Evolutionary conservation across 257 asterid species (phyloP), one percentile per base, ranked within the genome.

Genomic region (Forsythia suspensa): DNA sequence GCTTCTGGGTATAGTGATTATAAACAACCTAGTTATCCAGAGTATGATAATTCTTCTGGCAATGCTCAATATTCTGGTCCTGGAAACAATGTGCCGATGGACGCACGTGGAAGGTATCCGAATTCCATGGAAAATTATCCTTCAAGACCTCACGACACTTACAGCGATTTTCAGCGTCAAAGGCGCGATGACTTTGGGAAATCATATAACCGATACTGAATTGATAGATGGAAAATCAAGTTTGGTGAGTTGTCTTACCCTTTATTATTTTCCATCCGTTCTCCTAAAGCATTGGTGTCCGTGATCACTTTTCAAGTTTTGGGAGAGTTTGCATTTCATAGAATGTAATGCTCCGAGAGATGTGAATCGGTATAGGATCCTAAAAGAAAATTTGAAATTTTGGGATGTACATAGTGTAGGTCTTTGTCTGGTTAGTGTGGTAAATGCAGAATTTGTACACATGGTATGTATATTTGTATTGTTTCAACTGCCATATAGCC

Each of bases 101-200:
- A 91, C 59, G 80, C 96, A 0, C 87, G 97, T 88, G 86, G 82
- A 79, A 89, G 93, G 83, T 90, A 87, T 78, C 89, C 93, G 69
- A 88, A 76, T 69, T 78, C 94, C 38, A 78, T 84, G 88, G 95
- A 90, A 77, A 78, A 71, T 83, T 93, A 88, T 83, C 87, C 93
- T 76, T 88, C 93, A 46, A 91, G 97, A 84, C 88, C 94, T 83
- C 87, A 85, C 38, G 94, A 86, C 73, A 73, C 78, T 36, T 91
- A 87, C 61, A 92, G 83, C 4, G 91, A 93, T 74, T 88, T 89
- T 82, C 94, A 89, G 86, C 93, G 84, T 76, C 95, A 86, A 82
- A 89, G 96, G 79, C 97, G 90, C 29, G 93, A 88, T 75, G 95
- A 94, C 79, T 88, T 84, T 67, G 91, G 91, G 77, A 91, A 86